Conservation (phyloP, 164 flowering plant genomes). For the Berberis vulgaris region DNA sequence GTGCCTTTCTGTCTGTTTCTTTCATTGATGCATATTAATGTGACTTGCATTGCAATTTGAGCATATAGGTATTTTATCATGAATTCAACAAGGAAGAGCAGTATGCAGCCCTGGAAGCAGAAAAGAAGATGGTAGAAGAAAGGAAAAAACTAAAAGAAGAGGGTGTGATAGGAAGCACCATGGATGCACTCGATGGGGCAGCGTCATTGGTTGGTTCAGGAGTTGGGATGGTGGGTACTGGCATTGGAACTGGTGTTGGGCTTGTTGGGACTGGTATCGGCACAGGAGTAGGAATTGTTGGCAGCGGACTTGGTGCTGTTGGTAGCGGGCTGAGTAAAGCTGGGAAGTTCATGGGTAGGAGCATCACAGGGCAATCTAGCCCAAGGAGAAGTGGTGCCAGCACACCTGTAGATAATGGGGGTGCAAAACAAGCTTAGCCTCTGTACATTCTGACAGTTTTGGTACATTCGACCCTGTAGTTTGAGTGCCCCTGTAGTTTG, state of each 20-base stretch:
- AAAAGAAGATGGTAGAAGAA: slow-evolving; percentile 71
- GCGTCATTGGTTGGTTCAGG: slow-evolving; percentile 55
- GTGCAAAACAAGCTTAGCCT: slow-evolving; percentile 12
- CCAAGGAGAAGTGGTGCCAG: slow-evolving; percentile 19
- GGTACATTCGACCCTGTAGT: too few species aligned
- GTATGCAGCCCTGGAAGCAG: slow-evolving; percentile 70
- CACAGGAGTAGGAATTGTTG: slow-evolving; percentile 61
- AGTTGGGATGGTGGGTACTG: slow-evolving; percentile 58
- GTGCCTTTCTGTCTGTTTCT: background rate
- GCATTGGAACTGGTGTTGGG: slow-evolving; percentile 55
- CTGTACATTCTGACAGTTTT: background rate
- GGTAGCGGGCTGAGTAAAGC: slow-evolving; percentile 76
- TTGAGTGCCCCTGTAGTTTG: too few species aligned
- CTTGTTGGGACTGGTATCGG: slow-evolving; percentile 47
- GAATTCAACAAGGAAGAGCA: slow-evolving; percentile 85
- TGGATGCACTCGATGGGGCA: slow-evolving; percentile 91
- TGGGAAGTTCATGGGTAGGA: slow-evolving; percentile 85
- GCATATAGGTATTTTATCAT: slow-evolving; percentile 54
- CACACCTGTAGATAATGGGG: slow-evolving; percentile 18
- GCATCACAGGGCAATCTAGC: slow-evolving; percentile 58
- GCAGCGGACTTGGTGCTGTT: slow-evolving; percentile 46
- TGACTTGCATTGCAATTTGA: background rate
- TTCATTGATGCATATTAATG: background rate
- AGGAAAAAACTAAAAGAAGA: slow-evolving; percentile 73
- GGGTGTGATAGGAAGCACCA: slow-evolving; percentile 85